A percentile compares a stretch with the other conserved stretches of the same genome.
Evolutionary conservation across 257 asterid species (phyloP).

Genomic region (Cinchona pubescens): DNA sequence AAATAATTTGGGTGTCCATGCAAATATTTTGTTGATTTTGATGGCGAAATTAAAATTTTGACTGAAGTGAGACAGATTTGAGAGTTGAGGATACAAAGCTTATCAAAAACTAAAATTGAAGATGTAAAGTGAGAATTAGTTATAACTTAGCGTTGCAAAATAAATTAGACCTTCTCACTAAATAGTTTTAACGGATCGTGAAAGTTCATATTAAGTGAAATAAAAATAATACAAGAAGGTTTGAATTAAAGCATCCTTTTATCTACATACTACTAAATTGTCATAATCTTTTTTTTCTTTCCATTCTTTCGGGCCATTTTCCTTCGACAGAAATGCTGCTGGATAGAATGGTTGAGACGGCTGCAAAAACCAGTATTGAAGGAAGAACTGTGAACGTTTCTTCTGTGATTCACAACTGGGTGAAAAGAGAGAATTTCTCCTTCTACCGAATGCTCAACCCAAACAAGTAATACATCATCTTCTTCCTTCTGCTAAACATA

Average conservation of each 20-base stretch:
- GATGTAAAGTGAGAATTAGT: too few species aligned
- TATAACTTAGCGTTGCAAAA: too few species aligned
- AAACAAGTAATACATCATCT: conserved; percentile 40
- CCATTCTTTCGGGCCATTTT: conserved; percentile 63
- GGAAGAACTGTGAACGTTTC: conserved; percentile 94
- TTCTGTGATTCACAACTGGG: conserved; percentile 86
- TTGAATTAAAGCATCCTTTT: neutral
- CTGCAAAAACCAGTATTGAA: conserved; percentile 54
- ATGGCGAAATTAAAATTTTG: too few species aligned
- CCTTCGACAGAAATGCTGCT: conserved; percentile 73
- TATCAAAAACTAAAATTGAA: too few species aligned
- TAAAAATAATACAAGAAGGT: too few species aligned
- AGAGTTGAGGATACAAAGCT: too few species aligned
- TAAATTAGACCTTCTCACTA: too few species aligned
- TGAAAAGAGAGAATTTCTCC: conserved; percentile 44
- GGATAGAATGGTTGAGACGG: conserved; percentile 80
- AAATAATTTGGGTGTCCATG: too few species aligned
- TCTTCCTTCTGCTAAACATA: neutral
- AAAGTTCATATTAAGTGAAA: too few species aligned
- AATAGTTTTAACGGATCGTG: too few species aligned
- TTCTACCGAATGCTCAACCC: conserved; percentile 67
- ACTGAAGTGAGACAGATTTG: too few species aligned
- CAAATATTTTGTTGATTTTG: too few species aligned
- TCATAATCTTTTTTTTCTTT: neutral
- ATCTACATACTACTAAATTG: neutral